Conservation (phyloP, 2,329 filamentous ascomycete genomes). For the Trichoderma endophyticum region DNA sequence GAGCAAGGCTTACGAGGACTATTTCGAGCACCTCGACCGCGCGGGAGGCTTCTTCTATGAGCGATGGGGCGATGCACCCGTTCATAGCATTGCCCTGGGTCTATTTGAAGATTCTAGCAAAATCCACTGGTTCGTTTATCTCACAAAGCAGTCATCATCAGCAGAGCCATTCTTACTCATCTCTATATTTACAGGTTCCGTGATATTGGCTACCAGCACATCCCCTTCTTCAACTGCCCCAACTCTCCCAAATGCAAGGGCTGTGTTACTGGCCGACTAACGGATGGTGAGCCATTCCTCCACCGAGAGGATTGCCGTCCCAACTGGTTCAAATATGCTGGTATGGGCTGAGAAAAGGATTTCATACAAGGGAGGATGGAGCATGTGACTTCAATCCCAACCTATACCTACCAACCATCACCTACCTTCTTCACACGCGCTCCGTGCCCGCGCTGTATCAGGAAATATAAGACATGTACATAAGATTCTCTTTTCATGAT, state of each 20-base stretch:
- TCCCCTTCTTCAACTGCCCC: constrained; percentile 98
- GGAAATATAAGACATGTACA: neutral
- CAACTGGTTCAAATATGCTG: constrained; percentile 95
- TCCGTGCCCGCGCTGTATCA: neutral
- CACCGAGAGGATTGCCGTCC: constrained; percentile 90
- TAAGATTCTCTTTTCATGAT: neutral
- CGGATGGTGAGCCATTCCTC: constrained; percentile 81
- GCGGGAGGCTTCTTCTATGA: constrained; percentile 98
- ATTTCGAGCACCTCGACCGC: constrained; percentile 95
- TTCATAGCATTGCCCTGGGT: constrained; percentile 89
- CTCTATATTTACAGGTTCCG: constrained; percentile 73
- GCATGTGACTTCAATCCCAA: neutral
- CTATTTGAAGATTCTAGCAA: constrained; percentile 87
- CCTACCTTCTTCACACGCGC: neutral
- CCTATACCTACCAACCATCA: neutral
- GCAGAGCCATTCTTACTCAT: constrained; percentile 10
- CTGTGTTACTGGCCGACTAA: constrained; percentile 82
- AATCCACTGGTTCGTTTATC: constrained; percentile 78
- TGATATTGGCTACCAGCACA: constrained; percentile 97
- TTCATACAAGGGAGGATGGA: neutral
- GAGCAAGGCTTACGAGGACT: constrained; percentile 85
- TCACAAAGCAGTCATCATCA: neutral
- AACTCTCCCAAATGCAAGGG: constrained; percentile 91
- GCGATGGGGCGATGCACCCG: constrained; percentile 95
- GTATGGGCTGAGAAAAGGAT: constrained; percentile 60